These are phyloP conservation scores for Millerozyma acaciae DNA, from an alignment of 805 yeast species.

Conservation along the genomic window DNA sequence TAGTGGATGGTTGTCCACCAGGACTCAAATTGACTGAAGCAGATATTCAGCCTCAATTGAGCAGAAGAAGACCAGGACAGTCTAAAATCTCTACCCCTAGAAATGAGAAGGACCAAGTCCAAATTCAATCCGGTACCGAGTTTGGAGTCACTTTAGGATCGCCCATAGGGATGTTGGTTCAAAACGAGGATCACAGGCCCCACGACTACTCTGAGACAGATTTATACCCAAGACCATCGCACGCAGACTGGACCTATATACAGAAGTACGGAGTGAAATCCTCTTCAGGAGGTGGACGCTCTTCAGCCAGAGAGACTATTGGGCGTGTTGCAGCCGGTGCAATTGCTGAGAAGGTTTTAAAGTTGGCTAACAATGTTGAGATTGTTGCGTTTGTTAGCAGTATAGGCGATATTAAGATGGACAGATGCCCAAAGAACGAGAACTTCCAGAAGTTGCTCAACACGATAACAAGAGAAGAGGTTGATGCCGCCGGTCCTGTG, in stretches of 20 bases:
- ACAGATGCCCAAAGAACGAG: constrained; percentile 63
- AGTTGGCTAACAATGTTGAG: constrained; percentile 75
- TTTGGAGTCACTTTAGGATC: constrained; percentile 88
- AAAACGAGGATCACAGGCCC: constrained; percentile 95
- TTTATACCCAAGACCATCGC: constrained; percentile 94
- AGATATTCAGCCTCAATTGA: constrained; percentile 92
- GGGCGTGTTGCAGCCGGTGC: constrained; percentile 99
- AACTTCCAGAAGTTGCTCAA: constrained; percentile 64
- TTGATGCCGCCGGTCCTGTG: constrained; percentile 84
- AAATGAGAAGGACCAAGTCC: constrained; percentile 89
- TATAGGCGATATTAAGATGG: constrained; percentile 77
- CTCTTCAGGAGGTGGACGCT: constrained; percentile 95
- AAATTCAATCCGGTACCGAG: constrained; percentile 93
- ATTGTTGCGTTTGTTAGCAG: constrained; percentile 96
- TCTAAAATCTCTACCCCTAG: constrained; percentile 89
- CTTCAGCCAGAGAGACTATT: constrained; percentile 95
- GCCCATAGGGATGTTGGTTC: constrained; percentile 90
- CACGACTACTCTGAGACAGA: constrained; percentile 95
- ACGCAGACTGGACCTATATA: constrained; percentile 93
- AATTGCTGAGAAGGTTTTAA: constrained; percentile 87
- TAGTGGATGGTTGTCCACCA: constrained; percentile 97
- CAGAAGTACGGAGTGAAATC: constrained; percentile 91
- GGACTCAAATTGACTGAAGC: constrained; percentile 79
- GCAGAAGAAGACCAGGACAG: constrained; percentile 98
- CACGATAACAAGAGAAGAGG: constrained; percentile 81